Conservation (phyloP, 2,329 filamentous ascomycete species). For the Aspergillus novofumigatus region DNA sequence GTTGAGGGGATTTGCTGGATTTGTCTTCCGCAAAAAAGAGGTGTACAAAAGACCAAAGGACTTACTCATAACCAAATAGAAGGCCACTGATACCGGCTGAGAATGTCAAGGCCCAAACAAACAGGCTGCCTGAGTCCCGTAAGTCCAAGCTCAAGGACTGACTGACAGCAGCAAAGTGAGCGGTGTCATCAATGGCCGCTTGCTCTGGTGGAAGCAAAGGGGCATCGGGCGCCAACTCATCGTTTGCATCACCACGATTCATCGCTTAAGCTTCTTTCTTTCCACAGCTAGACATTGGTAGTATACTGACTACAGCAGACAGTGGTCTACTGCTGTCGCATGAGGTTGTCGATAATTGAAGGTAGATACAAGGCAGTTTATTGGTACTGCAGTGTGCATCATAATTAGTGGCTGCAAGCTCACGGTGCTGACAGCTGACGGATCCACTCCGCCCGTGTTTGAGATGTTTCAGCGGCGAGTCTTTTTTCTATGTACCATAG, state of each 20-base stretch:
- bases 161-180: conserved; percentile 10
- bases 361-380: neutral
- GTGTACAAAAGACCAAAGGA: neutral
- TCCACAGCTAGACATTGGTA: conserved; percentile 6
- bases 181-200: conserved; percentile 3
- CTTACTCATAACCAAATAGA: conserved; percentile 59
- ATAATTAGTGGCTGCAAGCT: neutral
- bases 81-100: conserved; percentile 56
- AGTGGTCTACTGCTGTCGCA: neutral
- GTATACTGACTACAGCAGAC: neutral
- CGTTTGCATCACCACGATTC: conserved; percentile 20
- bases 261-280: conserved; percentile 18
- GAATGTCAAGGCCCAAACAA: conserved; percentile 55
- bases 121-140: conserved; percentile 32
- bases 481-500: neutral
- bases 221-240: conserved; percentile 21
- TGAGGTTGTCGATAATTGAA: neutral
- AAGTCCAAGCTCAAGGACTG: conserved; percentile 8
- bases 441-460: neutral
- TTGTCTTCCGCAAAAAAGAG: neutral
- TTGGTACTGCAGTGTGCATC: neutral
- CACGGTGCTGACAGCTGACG: neutral
- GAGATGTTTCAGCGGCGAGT: neutral
- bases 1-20: neutral
- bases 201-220: conserved; percentile 27